A percentile compares a stretch with the other conserved stretches of the same genome.
Conservation (phyloP, 768 basidiomycete species). For the Cyclocybe cylindracea region DNA sequence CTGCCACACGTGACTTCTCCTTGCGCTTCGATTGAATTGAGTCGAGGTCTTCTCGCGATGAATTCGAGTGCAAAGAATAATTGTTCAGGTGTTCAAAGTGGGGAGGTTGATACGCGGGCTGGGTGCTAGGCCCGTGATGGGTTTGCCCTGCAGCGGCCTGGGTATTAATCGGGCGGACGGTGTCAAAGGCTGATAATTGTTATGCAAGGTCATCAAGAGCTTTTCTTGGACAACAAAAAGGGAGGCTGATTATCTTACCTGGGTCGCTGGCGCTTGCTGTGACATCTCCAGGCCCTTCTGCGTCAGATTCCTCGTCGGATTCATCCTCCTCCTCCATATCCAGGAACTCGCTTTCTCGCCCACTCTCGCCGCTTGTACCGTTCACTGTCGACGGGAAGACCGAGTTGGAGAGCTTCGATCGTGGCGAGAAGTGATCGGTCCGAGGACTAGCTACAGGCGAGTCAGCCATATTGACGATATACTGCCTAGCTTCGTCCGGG, state of each 20-base stretch:
- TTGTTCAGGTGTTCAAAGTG: conserved; percentile 20
- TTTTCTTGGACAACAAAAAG: conserved; percentile 2
- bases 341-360: conserved; percentile 56
- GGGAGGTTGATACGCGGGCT: conserved; percentile 12
- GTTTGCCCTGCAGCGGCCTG: conserved; percentile 10
- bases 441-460: conserved; percentile 60
- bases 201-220: conserved; percentile 5
- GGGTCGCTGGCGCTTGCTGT: conserved; percentile 18
- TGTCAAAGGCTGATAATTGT: conserved; percentile 25
- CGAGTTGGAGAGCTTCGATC: conserved; percentile 22
- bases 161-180: conserved; percentile 9
- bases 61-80: conserved; percentile 16
- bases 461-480: conserved; percentile 68
- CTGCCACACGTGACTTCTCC: conserved; percentile 39
- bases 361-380: conserved; percentile 7
- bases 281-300: conserved; percentile 34
- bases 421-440: conserved; percentile 36
- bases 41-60: conserved; percentile 17
- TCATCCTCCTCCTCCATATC: conserved; percentile 61
- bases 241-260: conserved; percentile 13
- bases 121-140: conserved; percentile 17
- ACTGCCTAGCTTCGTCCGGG: conserved; percentile 76
- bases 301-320: conserved; percentile 42
- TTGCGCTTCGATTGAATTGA: conserved; percentile 19
- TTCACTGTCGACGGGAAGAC: conserved; percentile 19